Evolutionary conservation across 2,329 filamentous ascomycete genomes (phyloP).

Genomic region (Exophiala aquamarina): DNA sequence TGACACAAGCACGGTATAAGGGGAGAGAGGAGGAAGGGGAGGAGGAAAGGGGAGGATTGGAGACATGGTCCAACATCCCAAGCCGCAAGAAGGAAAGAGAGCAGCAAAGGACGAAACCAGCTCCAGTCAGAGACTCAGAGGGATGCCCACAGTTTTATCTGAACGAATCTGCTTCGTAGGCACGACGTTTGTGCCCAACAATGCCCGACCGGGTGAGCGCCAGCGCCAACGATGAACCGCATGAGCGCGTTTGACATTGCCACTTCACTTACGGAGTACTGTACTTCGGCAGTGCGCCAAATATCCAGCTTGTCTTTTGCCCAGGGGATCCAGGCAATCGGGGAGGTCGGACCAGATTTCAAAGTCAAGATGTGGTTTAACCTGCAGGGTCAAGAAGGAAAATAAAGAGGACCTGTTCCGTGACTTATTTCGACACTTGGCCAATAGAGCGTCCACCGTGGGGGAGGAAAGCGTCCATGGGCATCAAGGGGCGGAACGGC

Average conservation of each 20-base stretch:
- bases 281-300: no score
- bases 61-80: slow-evolving; percentile 4
- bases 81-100: background rate
- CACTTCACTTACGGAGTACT: no score
- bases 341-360: background rate
- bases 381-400: no score
- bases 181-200: slow-evolving; percentile 19
- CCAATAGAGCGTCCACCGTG: no score
- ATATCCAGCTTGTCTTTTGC: no score
- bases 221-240: slow-evolving; percentile 14
- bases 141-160: slow-evolving; percentile 4
- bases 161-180: slow-evolving; percentile 13
- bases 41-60: slow-evolving; percentile 1
- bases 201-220: slow-evolving; percentile 8
- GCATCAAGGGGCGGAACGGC: background rate
- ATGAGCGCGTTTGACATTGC: background rate
- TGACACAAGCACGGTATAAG: slow-evolving; percentile 10
- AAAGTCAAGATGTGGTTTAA: no score
- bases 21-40: slow-evolving; percentile 2
- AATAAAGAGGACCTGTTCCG: no score
- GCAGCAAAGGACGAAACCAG: background rate
- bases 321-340: slow-evolving; percentile 1
- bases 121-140: slow-evolving; percentile 17
- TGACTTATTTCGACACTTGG: no score
- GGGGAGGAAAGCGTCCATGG: no score